Base-by-base conservation (phyloP, 2,329 filamentous ascomycete genomes). In the Hypoxylon sp. region DNA sequence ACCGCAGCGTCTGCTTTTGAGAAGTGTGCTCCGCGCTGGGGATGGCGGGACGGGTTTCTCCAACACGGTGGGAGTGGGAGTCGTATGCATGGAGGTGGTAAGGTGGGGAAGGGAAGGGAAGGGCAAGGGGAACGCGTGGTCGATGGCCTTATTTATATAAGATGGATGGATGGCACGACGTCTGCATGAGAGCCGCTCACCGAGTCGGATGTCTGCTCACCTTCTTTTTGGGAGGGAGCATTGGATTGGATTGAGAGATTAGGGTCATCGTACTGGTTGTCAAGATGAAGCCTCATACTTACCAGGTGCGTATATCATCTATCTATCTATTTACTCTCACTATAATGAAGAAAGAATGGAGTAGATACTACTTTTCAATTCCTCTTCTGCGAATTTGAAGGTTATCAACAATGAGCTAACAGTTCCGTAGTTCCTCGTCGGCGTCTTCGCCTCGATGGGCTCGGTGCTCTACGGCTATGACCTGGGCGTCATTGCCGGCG, bases 391-490 rank as follows among this genome's bases (percentile, higher is more conserved):
- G 13, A 2, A 37, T 4, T 4, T 1, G 6, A 7, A 13, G 11
- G 42, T 17, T 10, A 42, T 42, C 13, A 35, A 42, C 8, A 5
- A 17, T 11, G 51, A 25, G 14, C 44, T 50, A 40, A 67, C 30
- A 8, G 20, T 13, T 22, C 10, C 11, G 14, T 74, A 88, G 79
- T 86, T 86, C 73, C 82, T 87, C 56, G 83, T 86, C 37, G 82
- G 83, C 74, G 80, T 86, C 31, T 88, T 88, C 75, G 86, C 86
- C 71, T 88, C 86, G 22, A 79, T 88, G 46, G 86, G 86, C 48
- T 87, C 85, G 3, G 80, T 87, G 53, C 81, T 86, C 33, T 89
- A 80, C 72, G 86, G 86, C 55, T 88, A 88, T 74, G 86, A 88
- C 74, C 79, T 88, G 10, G 85, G 85, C 73, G 83, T 86, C 44